Conservation (phyloP, 768 basidiomycete genomes). For the Macrolepiota albuminosa region DNA sequence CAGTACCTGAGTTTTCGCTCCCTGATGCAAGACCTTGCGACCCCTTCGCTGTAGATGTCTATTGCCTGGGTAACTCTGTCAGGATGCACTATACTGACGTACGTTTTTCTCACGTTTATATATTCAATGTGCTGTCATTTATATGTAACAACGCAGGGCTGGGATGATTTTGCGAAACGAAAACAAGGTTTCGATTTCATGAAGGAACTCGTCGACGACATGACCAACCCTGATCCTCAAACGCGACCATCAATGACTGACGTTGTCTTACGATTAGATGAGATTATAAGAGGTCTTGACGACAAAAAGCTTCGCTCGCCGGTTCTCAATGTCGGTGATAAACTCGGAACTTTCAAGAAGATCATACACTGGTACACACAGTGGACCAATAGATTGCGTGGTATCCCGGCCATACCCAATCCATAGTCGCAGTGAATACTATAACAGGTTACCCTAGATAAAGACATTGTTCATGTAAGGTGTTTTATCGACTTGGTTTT, state of each 20-base stretch:
- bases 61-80: background rate
- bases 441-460: too few relatives aligned
- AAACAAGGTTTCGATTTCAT: slow-evolving; percentile 1
- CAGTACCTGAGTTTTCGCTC: background rate
- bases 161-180: background rate
- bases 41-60: background rate
- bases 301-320: slow-evolving; percentile 26
- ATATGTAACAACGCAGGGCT: background rate
- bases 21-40: background rate
- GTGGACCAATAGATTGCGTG: background rate
- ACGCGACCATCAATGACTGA: slow-evolving; percentile 29
- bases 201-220: background rate
- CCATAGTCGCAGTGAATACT: background rate
- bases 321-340: slow-evolving; percentile 5
- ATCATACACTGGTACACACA: background rate
- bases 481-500: too few relatives aligned
- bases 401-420: background rate
- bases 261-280: slow-evolving; percentile 21
- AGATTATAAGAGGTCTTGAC: slow-evolving; percentile 16
- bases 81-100: background rate
- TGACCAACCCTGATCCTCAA: slow-evolving; percentile 20
- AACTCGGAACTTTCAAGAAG: background rate
- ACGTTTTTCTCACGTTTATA: background rate
- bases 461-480: too few relatives aligned
- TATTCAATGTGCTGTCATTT: background rate